phyloP scores from a whole-genome alignment of 73 alveolate species.

The Paramecium caudatum region DNA sequence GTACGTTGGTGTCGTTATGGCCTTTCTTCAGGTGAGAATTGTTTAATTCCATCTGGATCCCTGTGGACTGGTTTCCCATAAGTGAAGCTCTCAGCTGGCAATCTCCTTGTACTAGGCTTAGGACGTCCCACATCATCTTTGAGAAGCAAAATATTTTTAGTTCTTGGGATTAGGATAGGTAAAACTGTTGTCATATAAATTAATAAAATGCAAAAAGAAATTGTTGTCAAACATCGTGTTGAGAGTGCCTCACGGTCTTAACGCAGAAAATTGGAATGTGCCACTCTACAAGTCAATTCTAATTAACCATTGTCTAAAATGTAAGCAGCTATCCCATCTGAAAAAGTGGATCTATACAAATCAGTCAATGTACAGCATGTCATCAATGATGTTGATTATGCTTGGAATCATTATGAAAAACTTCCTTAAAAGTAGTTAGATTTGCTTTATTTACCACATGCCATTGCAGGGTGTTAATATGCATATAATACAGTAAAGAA shows the following conservation, averaged over 20 bases:
- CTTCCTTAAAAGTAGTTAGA: conserved; percentile 6
- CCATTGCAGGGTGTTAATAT: background rate
- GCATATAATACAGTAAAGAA: background rate
- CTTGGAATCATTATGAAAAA: conserved; percentile 49
- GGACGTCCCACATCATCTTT: conserved; percentile 79
- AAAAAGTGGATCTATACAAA: background rate
- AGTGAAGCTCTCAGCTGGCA: conserved; percentile 68
- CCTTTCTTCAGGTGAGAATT: background rate
- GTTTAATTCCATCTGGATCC: conserved; percentile 67
- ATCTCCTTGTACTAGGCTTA: conserved; percentile 69
- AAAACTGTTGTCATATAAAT: conserved; percentile 68
- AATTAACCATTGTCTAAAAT: background rate
- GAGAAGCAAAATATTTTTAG: conserved; percentile 69
- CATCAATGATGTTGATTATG: background rate
- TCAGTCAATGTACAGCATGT: background rate
- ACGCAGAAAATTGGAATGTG: conserved; percentile 6
- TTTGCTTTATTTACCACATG: background rate
- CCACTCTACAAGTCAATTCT: background rate
- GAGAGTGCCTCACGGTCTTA: conserved; percentile 25
- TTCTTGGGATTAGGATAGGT: conserved; percentile 43
- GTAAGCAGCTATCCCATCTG: background rate
- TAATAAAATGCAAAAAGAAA: background rate
- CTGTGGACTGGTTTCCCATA: conserved; percentile 77
- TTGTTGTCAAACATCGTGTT: background rate
- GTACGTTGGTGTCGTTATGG: background rate